phyloP scores from a whole-genome alignment of 495 filamentous ascomycete genomes.

The Peziza echinospora region DNA sequence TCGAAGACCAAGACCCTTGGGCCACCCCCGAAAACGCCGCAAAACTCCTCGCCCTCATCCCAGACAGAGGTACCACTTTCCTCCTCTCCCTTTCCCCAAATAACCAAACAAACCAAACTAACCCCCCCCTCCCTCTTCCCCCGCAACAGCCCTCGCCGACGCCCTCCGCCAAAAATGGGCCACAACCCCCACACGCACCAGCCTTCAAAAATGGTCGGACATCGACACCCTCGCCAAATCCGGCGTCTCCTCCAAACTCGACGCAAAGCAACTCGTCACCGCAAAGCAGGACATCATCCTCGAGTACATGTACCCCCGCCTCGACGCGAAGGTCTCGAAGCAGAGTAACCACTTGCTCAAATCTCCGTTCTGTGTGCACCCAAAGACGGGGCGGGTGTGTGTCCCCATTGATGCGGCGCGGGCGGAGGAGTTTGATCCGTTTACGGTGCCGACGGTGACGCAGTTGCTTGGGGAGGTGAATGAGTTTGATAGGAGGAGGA shows the following conservation, averaged over 20 bases:
- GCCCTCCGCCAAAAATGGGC: slow-evolving; percentile 79
- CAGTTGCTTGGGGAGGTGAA: slow-evolving; percentile 64
- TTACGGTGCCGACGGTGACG: slow-evolving; percentile 69
- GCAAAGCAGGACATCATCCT: slow-evolving; percentile 85
- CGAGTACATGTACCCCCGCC: slow-evolving; percentile 93
- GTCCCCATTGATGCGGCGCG: slow-evolving; percentile 64
- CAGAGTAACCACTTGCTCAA: slow-evolving; percentile 96
- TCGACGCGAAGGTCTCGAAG: slow-evolving; percentile 90
- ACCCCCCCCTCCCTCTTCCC: background rate
- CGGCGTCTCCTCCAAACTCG: slow-evolving; percentile 41
- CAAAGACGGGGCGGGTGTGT: slow-evolving; percentile 79
- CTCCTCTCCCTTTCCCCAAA: background rate
- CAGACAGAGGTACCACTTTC: slow-evolving; percentile 33
- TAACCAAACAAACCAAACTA: background rate
- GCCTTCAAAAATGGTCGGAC: slow-evolving; percentile 70
- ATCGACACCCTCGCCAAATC: slow-evolving; percentile 67
- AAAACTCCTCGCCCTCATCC: slow-evolving; percentile 54
- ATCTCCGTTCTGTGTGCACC: slow-evolving; percentile 87
- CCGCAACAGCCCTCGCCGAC: slow-evolving; percentile 33
- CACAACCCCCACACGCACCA: slow-evolving; percentile 50
- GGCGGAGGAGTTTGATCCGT: slow-evolving; percentile 64
- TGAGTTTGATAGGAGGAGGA: slow-evolving; percentile 34
- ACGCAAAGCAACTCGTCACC: slow-evolving; percentile 46
- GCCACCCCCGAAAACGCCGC: slow-evolving; percentile 39
- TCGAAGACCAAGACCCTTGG: slow-evolving; percentile 76